Evolutionary conservation across 2,329 filamentous ascomycete genomes (phyloP), one percentile per base, ranked within the genome.

Genomic region (Trichoderma cornu-damae): DNA sequence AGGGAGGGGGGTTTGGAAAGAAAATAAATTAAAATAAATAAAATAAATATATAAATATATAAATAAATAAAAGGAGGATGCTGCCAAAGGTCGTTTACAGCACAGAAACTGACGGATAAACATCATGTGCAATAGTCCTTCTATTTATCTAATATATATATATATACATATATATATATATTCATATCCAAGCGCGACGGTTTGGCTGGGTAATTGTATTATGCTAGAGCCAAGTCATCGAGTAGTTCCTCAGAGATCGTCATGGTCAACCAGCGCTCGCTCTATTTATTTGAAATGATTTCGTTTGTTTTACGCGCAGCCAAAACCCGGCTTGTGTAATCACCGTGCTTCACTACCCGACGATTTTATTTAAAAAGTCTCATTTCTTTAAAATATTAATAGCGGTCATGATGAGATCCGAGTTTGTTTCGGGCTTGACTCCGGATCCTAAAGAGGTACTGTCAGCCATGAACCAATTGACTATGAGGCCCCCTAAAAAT

Each of bases 381-480:
- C 34, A 9, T 11, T 30, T n/a, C 8, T n/a, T n/a, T n/a, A 55
- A 32, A 32, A 32, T 40, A 32, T 52, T 43, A 24, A 43, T 37
- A 20, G 4, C 47, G 22, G 24, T 47, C 16, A 30, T 38, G 26
- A 22, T 47, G 42, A 55, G 52, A 51, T 38, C 26, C 49, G 40
- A 49, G 12, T 24, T 16, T 11, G n/a, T 14, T 28, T 48, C 30
- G 35, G 20, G 34, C 43, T 43, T 49, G 44, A 49, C 42, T 46
- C 32, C 24, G 8, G 49, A 58, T 26, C 35, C 57, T 58, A 51
- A n/a, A 38, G 37, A 55, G 42, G 20, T n/a, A 22, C 32, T 51
- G 52, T 59, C 40, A 59, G 58, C 40, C 34, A 40, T 32, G 20
- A 30, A 24, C 24, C 30, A 20, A 11, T 3, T 32, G 11, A 3